These are phyloP conservation scores for Teratosphaeriaceae sp. DNA, from an alignment of 2,329 filamentous ascomycete genomes.

Conservation along the genomic window DNA sequence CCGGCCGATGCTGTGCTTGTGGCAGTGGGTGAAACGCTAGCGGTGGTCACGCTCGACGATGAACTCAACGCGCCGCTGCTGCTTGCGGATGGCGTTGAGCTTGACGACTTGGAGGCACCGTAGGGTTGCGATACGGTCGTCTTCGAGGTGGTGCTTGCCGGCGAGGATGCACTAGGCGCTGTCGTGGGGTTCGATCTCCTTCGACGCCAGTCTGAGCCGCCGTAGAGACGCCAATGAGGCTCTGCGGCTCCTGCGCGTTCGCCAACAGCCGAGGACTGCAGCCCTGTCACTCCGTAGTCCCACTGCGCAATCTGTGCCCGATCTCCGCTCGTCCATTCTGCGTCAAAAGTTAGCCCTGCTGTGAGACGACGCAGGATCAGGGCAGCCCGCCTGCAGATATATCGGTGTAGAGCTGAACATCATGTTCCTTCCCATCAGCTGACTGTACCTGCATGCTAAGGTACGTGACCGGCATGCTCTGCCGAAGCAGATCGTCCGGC, in stretches of 20 bases:
- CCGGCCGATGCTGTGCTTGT: constrained; percentile 9
- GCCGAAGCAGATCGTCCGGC: constrained; percentile 57
- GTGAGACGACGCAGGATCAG: constrained; percentile 1
- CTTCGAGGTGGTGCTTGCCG: too few relatives aligned
- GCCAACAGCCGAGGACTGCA: background rate
- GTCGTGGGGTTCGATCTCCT: too few relatives aligned
- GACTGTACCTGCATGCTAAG: constrained; percentile 57
- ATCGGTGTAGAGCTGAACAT: constrained; percentile 66
- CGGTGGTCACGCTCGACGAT: background rate
- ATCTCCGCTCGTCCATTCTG: constrained; percentile 68
- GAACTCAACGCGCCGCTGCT: too few relatives aligned
- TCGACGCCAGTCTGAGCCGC: background rate
- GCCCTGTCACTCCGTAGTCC: constrained; percentile 44
- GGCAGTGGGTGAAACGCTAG: too few relatives aligned
- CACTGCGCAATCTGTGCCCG: constrained; percentile 51
- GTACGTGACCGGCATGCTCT: constrained; percentile 66
- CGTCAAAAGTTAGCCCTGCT: constrained; percentile 4
- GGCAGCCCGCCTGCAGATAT: constrained; percentile 55
- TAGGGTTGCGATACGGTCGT: too few relatives aligned
- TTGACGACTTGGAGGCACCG: too few relatives aligned
- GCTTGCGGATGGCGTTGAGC: too few relatives aligned
- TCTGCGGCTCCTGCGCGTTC: background rate
- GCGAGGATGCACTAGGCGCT: too few relatives aligned
- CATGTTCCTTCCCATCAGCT: constrained; percentile 54
- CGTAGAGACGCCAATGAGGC: too few relatives aligned